These are phyloP conservation scores for Leccinum imitatum DNA, from an alignment of 768 basidiomycete genomes.

Conservation along the genomic window DNA sequence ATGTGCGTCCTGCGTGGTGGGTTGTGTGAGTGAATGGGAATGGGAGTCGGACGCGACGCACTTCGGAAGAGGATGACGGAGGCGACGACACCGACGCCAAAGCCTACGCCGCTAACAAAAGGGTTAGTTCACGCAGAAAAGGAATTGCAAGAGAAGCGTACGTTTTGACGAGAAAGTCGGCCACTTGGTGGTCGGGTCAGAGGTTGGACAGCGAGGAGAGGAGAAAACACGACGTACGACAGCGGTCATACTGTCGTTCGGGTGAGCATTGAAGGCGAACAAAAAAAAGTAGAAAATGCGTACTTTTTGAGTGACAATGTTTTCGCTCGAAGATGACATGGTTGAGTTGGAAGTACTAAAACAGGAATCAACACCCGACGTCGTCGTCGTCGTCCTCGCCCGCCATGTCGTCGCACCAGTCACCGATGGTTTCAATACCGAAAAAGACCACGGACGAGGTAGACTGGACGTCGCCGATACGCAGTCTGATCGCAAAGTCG, in stretches of 20 bases:
- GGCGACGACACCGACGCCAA: constrained; percentile 83
- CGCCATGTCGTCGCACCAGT: constrained; percentile 73
- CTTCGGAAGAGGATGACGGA: constrained; percentile 91
- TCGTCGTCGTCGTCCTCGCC: neutral
- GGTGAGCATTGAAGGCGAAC: neutral
- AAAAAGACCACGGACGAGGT: constrained; percentile 91
- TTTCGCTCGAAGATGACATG: constrained; percentile 73
- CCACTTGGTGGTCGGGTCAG: constrained; percentile 43
- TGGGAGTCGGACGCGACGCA: constrained; percentile 43
- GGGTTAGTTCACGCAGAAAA: constrained; percentile 6
- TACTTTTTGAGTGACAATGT: constrained; percentile 89
- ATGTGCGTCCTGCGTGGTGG: constrained; percentile 71
- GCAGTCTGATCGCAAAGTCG: constrained; percentile 77
- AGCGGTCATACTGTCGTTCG: constrained; percentile 71
- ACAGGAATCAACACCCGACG: constrained; percentile 20
- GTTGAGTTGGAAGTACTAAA: constrained; percentile 51
- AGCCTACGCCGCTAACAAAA: constrained; percentile 71
- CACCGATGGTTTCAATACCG: constrained; percentile 50
- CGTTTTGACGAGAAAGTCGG: constrained; percentile 86
- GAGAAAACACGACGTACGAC: constrained; percentile 58
- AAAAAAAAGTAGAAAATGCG: neutral
- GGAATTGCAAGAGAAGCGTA: constrained; percentile 37
- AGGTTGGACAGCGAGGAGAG: constrained; percentile 21
- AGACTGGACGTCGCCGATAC: constrained; percentile 91
- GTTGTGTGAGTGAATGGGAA: constrained; percentile 6